Evolutionary conservation across 495 filamentous ascomycete species (phyloP), one percentile per base, ranked within the genome.

Genomic region (Jackrogersella multiformis): DNA sequence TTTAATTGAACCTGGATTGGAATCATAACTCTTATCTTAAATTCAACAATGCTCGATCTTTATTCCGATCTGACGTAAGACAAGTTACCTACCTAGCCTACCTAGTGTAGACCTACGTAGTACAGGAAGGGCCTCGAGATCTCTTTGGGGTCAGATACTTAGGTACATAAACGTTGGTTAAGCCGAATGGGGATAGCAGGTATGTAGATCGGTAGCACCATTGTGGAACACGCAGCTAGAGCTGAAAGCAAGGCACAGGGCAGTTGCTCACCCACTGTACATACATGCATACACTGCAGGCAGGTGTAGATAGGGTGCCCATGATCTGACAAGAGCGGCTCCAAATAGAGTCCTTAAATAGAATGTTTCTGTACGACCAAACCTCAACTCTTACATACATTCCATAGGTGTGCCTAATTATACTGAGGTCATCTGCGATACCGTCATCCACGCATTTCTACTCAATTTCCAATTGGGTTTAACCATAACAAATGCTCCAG

Each of bases 51-150:
- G 24, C 45, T 5, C 28, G 24, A 49, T 49, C 26, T 49, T 49
- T 49, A 49, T 49, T 49, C 45, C 26, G 45, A 32, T 49, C 45
- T 49, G 45, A 49, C 45, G 3, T 32, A 46, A 46, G 42, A 46
- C 26, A 2, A n/a, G 26, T 46, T n/a, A n/a, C n/a, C n/a, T n/a
- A n/a, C n/a, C n/a, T n/a, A n/a, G n/a, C n/a, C n/a, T n/a, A n/a
- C n/a, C n/a, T n/a, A n/a, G n/a, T n/a, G n/a, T n/a, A n/a, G n/a
- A n/a, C n/a, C n/a, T n/a, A n/a, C n/a, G n/a, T n/a, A n/a, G n/a
- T 21, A 20, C 5, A 21, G 23, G 26, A 46, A 12, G 10, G 42
- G 21, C 1, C 10, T n/a, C 21, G 26, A 5, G 26, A 46, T 46
- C n/a, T 21, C 42, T 15, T 39, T 16, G 26, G 7, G 7, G 26